These are phyloP conservation scores for Pachysandra terminalis DNA, from an alignment of 164 flowering plant genomes.

Conservation along the genomic window DNA sequence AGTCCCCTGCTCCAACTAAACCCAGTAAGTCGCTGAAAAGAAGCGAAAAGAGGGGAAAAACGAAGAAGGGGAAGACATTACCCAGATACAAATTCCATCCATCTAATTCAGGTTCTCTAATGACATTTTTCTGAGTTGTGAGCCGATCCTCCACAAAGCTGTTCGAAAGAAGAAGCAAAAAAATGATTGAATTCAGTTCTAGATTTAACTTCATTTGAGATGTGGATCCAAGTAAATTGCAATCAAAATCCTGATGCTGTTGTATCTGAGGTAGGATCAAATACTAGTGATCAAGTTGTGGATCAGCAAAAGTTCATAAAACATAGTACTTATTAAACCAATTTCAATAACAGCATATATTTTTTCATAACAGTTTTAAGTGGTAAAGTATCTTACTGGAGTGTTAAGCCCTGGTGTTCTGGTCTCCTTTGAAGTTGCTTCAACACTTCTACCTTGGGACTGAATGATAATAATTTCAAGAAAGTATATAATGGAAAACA, in stretches of 20 bases:
- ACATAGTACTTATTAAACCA: too few species aligned
- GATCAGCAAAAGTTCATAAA: too few species aligned
- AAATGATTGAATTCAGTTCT: constrained; percentile 9
- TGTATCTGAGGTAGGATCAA: too few species aligned
- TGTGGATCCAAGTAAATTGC: background rate
- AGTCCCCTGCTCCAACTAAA: constrained; percentile 51
- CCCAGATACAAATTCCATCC: constrained; percentile 92
- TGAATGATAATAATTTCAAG: constrained; percentile 25
- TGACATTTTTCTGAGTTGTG: constrained; percentile 87
- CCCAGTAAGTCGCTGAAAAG: background rate
- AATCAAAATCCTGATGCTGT: background rate
- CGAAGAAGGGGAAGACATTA: constrained; percentile 16
- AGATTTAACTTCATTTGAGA: background rate
- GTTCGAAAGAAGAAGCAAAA: constrained; percentile 1
- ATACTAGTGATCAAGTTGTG: too few species aligned
- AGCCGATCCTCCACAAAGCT: constrained; percentile 96
- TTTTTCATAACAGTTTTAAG: too few species aligned
- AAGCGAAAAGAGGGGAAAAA: background rate
- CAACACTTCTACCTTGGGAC: constrained; percentile 93
- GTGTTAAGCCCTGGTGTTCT: constrained; percentile 75
- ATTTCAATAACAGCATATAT: too few species aligned
- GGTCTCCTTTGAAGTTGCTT: constrained; percentile 79
- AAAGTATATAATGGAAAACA: constrained; percentile 9
- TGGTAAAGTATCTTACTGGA: constrained; percentile 82
- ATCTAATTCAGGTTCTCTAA: constrained; percentile 77